A percentile compares a stretch with the other conserved stretches of the same genome.
These are phyloP conservation scores for Lipomyces spencermartinsiae DNA, from an alignment of 805 yeast species.

Conservation along the genomic window DNA sequence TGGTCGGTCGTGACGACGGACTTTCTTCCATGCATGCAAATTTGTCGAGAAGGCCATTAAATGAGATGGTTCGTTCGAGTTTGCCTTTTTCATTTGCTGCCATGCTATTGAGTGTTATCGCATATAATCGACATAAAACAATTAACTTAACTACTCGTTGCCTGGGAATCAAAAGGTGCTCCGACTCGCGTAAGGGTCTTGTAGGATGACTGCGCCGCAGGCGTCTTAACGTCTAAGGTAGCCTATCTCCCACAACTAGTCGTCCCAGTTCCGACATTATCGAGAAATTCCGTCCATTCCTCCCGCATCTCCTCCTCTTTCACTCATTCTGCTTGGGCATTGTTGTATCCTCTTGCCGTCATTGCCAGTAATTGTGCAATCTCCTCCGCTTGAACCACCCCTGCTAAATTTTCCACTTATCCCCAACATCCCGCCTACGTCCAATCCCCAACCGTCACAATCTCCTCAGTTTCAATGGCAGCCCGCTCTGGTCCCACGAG, in stretches of 20 bases:
- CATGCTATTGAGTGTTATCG: background rate
- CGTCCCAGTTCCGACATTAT: too few species aligned
- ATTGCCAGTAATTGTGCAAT: background rate
- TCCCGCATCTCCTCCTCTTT: too few species aligned
- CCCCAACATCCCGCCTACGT: background rate
- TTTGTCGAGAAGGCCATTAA: conserved; percentile 17
- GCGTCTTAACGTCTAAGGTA: too few species aligned
- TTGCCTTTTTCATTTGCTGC: background rate
- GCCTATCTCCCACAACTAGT: too few species aligned
- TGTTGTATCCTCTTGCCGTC: background rate
- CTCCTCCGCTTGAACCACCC: background rate
- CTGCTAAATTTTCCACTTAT: background rate
- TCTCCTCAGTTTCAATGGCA: background rate
- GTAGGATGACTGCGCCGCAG: background rate
- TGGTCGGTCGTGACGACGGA: background rate
- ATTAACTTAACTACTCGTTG: too few species aligned
- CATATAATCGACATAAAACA: background rate
- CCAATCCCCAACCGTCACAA: background rate
- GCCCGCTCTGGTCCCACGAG: conserved; percentile 45
- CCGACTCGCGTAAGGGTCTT: background rate
- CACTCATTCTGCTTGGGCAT: too few species aligned
- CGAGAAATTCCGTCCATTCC: too few species aligned
- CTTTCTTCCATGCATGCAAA: conserved; percentile 1
- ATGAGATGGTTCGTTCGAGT: conserved; percentile 6
- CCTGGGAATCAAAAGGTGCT: background rate